phyloP scores from a whole-genome alignment of 169 alveolate genomes.

The Eimeria acervulina region DNA sequence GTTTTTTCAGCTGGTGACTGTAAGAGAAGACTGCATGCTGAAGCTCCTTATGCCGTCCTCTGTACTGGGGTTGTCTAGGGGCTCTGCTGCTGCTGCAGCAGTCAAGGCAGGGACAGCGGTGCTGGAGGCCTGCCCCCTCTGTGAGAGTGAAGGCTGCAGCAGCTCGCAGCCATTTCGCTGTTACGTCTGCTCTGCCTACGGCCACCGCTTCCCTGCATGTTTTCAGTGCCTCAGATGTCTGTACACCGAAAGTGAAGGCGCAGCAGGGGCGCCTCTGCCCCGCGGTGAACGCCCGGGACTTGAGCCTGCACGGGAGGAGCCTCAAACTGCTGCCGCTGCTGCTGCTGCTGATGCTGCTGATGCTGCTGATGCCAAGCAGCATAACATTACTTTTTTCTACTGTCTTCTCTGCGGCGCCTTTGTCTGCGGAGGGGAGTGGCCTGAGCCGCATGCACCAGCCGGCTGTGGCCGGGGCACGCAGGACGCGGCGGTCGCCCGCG shows the following conservation, averaged over 20 bases:
- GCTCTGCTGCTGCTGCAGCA: slow-evolving; percentile 54
- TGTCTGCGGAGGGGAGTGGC: slow-evolving; percentile 52
- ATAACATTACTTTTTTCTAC: slow-evolving; percentile 22
- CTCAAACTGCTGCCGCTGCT: not conserved
- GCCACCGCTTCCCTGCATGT: slow-evolving; percentile 59
- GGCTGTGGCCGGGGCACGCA: slow-evolving; percentile 56
- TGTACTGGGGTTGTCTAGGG: not conserved
- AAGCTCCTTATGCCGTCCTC: not conserved
- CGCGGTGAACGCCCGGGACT: not conserved
- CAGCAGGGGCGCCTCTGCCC: slow-evolving; percentile 40
- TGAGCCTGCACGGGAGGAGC: not conserved
- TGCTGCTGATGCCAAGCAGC: not conserved
- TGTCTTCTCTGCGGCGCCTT: slow-evolving; percentile 58
- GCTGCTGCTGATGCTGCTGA: not conserved
- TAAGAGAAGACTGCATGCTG: slow-evolving; percentile 36
- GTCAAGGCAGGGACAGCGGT: not conserved
- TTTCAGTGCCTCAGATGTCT: slow-evolving; percentile 65
- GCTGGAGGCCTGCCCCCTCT: slow-evolving; percentile 16
- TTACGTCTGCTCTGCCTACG: not conserved
- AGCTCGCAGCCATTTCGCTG: slow-evolving; percentile 43
- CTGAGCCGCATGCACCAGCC: slow-evolving; percentile 22
- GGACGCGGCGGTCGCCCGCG: slow-evolving; percentile 29
- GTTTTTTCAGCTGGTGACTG: not conserved
- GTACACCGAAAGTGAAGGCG: slow-evolving; percentile 51
- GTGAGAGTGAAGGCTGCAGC: slow-evolving; percentile 8